phyloP scores from a whole-genome alignment of 176 grass and related monocot genomes.

The Musa beccarii region DNA sequence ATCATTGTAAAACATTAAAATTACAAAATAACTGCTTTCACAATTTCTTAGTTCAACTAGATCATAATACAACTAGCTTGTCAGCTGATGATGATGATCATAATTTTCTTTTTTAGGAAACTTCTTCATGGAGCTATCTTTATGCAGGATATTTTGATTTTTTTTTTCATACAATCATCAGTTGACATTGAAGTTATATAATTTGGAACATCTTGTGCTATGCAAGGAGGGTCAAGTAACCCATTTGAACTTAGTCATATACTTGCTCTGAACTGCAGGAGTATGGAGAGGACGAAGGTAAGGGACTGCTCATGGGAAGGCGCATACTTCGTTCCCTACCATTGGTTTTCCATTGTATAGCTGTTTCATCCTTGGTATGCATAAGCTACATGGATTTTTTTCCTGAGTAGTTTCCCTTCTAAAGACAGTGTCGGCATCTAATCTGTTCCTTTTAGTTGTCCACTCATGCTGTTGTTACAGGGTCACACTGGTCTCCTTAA shows the following conservation, averaged over 20 bases:
- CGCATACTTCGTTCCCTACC: slow-evolving; percentile 63
- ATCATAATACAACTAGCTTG: too few species aligned
- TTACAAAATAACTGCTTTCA: too few species aligned
- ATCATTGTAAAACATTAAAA: too few species aligned
- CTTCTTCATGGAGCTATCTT: too few species aligned
- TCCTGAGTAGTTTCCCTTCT: not conserved
- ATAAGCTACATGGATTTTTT: not conserved
- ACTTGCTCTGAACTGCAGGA: slow-evolving; percentile 31
- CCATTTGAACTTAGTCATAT: not conserved
- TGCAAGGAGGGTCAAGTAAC: not conserved
- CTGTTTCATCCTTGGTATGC: slow-evolving; percentile 31
- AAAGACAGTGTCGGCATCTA: not conserved
- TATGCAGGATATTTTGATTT: not conserved
- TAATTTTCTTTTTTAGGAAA: too few species aligned
- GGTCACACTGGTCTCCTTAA: slow-evolving; percentile 35
- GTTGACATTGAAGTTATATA: not conserved
- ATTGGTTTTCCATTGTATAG: slow-evolving; percentile 83
- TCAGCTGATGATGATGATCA: too few species aligned
- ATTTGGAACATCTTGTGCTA: not conserved
- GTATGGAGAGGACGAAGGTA: slow-evolving; percentile 83
- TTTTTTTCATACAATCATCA: not conserved
- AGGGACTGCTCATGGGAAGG: slow-evolving; percentile 82
- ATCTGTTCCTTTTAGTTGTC: not conserved
- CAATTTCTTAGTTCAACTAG: too few species aligned
- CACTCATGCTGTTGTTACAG: slow-evolving; percentile 11